phyloP scores from a whole-genome alignment of 306 rosid species.

The Trifolium dubium region DNA sequence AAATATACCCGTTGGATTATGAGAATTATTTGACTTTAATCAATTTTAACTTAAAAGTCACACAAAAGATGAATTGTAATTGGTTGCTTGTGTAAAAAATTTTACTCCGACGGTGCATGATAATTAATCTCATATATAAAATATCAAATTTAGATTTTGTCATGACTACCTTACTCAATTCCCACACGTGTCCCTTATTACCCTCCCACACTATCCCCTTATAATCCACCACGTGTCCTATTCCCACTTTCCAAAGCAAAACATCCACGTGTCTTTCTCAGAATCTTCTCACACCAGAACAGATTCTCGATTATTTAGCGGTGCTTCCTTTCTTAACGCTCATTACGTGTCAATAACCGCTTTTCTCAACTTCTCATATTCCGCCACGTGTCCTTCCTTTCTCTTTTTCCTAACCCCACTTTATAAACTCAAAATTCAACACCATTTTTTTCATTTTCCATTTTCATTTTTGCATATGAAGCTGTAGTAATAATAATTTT shows the following conservation, averaged over 20 bases:
- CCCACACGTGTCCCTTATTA: slow-evolving; percentile 2
- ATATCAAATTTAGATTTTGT: too few relatives aligned
- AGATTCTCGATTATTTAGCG: slow-evolving; percentile 39
- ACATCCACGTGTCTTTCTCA: not conserved
- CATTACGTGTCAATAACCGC: slow-evolving; percentile 51
- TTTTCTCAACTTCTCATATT: not conserved
- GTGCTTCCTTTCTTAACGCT: slow-evolving; percentile 23
- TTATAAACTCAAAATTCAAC: not conserved
- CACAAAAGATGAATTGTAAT: too few relatives aligned
- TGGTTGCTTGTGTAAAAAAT: too few relatives aligned
- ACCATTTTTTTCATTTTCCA: not conserved
- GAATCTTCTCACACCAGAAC: slow-evolving; percentile 8
- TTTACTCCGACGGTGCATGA: too few relatives aligned
- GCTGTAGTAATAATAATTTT: not conserved
- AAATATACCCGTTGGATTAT: too few relatives aligned
- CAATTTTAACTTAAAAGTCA: too few relatives aligned
- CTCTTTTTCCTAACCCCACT: slow-evolving; percentile 3
- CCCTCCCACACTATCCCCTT: not conserved
- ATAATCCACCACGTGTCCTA: not conserved
- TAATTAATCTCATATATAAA: too few relatives aligned
- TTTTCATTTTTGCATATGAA: slow-evolving; percentile 1
- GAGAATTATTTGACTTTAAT: too few relatives aligned
- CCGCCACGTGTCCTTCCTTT: slow-evolving; percentile 45
- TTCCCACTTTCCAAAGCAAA: not conserved
- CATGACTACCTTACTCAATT: not conserved